Conservation (phyloP, 164 flowering plant genomes). For the Kalanchoe fedtschenkoi region DNA sequence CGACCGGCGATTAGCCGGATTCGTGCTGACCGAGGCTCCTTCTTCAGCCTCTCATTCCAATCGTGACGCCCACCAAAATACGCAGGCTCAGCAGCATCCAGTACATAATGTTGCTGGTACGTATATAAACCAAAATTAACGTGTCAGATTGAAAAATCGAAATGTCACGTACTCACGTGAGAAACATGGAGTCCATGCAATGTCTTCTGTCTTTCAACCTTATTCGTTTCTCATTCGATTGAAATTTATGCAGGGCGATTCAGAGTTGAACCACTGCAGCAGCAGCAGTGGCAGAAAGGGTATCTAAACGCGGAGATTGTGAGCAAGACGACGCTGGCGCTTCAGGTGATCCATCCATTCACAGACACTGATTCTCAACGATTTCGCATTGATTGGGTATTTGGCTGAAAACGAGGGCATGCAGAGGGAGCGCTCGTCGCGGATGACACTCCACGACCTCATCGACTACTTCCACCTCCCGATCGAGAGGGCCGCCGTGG, state of each 20-base stretch:
- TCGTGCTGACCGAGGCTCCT: background rate
- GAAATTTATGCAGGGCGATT: too few relatives aligned
- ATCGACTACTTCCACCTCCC: constrained; percentile 34
- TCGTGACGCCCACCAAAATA: background rate
- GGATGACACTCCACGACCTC: constrained; percentile 30
- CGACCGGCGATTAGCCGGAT: background rate
- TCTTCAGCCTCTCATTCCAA: background rate
- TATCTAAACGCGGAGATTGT: too few relatives aligned
- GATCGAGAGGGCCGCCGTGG: constrained; percentile 30
- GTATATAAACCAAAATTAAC: background rate
- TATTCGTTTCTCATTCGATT: too few relatives aligned
- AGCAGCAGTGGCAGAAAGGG: too few relatives aligned
- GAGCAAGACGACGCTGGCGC: too few relatives aligned
- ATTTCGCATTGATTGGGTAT: background rate
- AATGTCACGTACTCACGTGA: too few relatives aligned
- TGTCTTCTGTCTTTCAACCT: too few relatives aligned
- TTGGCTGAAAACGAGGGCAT: constrained; percentile 2
- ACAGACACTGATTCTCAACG: background rate
- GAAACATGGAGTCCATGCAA: too few relatives aligned
- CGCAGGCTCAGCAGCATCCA: background rate
- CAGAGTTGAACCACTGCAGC: too few relatives aligned
- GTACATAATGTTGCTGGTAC: background rate
- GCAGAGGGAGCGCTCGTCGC: constrained; percentile 48
- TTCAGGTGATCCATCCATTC: background rate
- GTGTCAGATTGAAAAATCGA: too few relatives aligned